phyloP scores from a whole-genome alignment of 2,329 filamentous ascomycete species.

The Cordyceps militaris region DNA sequence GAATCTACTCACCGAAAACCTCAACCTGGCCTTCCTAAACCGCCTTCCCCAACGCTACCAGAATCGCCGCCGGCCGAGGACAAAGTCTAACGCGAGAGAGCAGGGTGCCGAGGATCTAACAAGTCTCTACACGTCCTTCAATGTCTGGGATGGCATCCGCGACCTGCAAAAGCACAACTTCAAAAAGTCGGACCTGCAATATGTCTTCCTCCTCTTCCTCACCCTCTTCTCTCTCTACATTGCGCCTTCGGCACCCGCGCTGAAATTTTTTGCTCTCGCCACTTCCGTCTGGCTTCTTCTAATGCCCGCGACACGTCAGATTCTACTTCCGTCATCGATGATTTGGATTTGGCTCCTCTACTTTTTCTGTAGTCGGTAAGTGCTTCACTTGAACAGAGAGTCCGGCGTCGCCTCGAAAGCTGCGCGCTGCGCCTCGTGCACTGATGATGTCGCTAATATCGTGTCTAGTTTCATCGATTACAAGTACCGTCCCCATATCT shows the following conservation, averaged over 20 bases:
- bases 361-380: slow-evolving; percentile 90
- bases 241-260: slow-evolving; percentile 70
- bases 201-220: slow-evolving; percentile 65
- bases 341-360: slow-evolving; percentile 83
- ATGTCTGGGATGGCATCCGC: slow-evolving; percentile 68
- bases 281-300: slow-evolving; percentile 63
- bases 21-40: slow-evolving; percentile 37
- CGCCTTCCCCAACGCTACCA: slow-evolving; percentile 35
- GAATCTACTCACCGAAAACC: slow-evolving; percentile 32
- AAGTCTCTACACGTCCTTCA: slow-evolving; percentile 73
- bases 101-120: slow-evolving; percentile 55
- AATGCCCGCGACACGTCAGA: slow-evolving; percentile 80
- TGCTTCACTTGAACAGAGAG: background rate
- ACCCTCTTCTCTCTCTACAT: slow-evolving; percentile 78
- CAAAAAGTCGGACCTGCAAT: slow-evolving; percentile 79
- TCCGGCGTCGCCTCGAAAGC: background rate
- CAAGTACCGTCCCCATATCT: slow-evolving; percentile 85
- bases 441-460: background rate
- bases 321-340: slow-evolving; percentile 79
- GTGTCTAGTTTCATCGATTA: slow-evolving; percentile 71
- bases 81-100: slow-evolving; percentile 30
- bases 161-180: slow-evolving; percentile 72
- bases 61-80: slow-evolving; percentile 31
- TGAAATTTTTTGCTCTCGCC: slow-evolving; percentile 67
- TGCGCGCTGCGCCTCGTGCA: background rate